Evolutionary conservation across 495 filamentous ascomycete genomes (phyloP), one percentile per base, ranked within the genome.

Genomic region (Talaromyces thailandensis): DNA sequence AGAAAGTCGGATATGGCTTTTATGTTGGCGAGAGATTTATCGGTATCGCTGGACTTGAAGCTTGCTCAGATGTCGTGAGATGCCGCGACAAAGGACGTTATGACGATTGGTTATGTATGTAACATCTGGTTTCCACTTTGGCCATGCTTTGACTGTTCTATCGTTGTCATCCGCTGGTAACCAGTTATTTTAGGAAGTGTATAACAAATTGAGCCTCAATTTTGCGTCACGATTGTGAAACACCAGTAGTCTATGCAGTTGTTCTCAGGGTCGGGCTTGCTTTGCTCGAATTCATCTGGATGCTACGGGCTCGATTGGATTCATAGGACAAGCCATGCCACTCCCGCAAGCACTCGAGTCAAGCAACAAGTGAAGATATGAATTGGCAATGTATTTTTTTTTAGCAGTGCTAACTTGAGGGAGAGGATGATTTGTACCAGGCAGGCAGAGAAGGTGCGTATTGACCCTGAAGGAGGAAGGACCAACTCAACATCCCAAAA

Each of bases 1-100:
- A 70, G 69, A 50, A 81, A 78, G 64, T 76, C 74, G 2, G 78
- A 80, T 65, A 74, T 77, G 73, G 77, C 79, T 14, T 52, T 23
- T 66, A 52, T 52, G 21, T 25, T 52, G 48, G 48, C 48, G 8
- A 6, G 48, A 8, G 24, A 52, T 16, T 16, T 52, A 24, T 52
- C 48, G 18, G 48, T 52, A 9, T 52, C 48, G 11, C 12, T 52
- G 48, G 48, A 52, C 18, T 25, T 52, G 48, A 52, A 52, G 48
- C 48, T 52, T 52, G 48, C 48, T 52, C 48, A 25, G 48, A 52
- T 52, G 48, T 52, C 48, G 14, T 52, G 18, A 52, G 48, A 52
- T 24, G 12, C 24, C 2, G n/a, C 24, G 48, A 24, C 6, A 24
- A 8, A 16, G 24, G 18, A 24, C 24, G 48, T 3, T 52, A 11